Evolutionary conservation across 371 early-diverging fungal genomes (phyloP), one percentile per base, ranked within the genome.

Genomic region (Mucor piriformis): DNA sequence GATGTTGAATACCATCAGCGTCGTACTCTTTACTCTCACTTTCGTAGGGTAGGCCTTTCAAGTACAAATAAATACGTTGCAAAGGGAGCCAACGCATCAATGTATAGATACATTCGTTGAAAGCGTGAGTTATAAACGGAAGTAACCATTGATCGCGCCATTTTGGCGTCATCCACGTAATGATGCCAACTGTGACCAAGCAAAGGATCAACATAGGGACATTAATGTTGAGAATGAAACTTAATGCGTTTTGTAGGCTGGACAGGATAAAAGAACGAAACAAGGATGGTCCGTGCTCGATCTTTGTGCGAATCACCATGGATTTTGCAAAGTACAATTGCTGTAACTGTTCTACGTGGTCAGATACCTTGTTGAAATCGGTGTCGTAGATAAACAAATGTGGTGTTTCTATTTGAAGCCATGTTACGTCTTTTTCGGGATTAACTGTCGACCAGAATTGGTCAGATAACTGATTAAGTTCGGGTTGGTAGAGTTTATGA

Each of bases 371-470:
- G 0, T 32, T 21, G 6, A 35, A 29, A 15, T 60, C 51, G 11
- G 47, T 34, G 38, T 54, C 50, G 18, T 54, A 54, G 24, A 59
- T 55, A 16, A 67, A 55, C 11, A 73, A 20, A 15, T 60, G 49
- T 15, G 69, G 66, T 20, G 70, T 61, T 29, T 69, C 50, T 13
- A 66, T 53, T 25, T 66, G 57, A 20, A 73, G 50, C 55, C 63
- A 73, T 6, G 54, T 57, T 5, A 48, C 42, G 18, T 66, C 66
- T 12, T 74, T 64, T 15, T 65, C 42, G 13, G 71, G 74, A 20
- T 67, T 74, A 7, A 74, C 61, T 16, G 59, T 63, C 8, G 71
- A 52, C 74, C 74, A 74, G 27, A 74, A 74, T 32, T 70, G 63
- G 20, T 67, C 49, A 34, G 69, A 64, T 3, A 68, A 24, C 25